A percentile compares a stretch with the other conserved stretches of the same genome.
phyloP scores from a whole-genome alignment of 1,284 basidiomycete genomes.

The Microstroma glucosiphilum region DNA sequence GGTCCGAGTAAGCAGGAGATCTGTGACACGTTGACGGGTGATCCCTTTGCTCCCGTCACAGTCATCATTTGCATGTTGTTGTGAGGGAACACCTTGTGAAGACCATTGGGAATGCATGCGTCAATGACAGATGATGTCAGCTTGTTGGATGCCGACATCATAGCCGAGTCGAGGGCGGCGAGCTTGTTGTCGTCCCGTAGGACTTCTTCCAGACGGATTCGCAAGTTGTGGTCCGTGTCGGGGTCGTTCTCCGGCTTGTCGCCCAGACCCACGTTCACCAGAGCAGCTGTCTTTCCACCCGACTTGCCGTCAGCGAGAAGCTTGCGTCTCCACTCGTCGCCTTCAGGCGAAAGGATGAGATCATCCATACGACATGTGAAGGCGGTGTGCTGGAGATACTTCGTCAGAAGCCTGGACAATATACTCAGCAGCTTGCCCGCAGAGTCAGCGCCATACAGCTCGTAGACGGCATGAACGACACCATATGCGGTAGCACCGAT shows the following conservation, averaged over 20 bases:
- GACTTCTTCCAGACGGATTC: conserved; percentile 71
- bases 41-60: conserved; percentile 94
- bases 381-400: conserved; percentile 90
- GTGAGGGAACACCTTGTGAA: conserved; percentile 71
- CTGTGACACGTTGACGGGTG: conserved; percentile 92
- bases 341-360: conserved; percentile 76
- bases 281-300: conserved; percentile 77
- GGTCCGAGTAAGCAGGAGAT: conserved; percentile 96
- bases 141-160: conserved; percentile 61
- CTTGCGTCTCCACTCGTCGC: conserved; percentile 66
- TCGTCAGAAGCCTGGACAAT: conserved; percentile 88
- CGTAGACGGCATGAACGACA: conserved; percentile 95
- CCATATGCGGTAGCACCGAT: conserved; percentile 95
- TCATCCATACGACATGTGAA: conserved; percentile 99
- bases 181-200: conserved; percentile 96
- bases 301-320: conserved; percentile 66
- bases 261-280: conserved; percentile 58
- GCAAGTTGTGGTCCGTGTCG: conserved; percentile 56
- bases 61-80: conserved; percentile 99
- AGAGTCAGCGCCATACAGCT: conserved; percentile 84
- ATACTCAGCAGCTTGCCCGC: conserved; percentile 90
- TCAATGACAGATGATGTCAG: conserved; percentile 68
- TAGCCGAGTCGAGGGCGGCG: conserved; percentile 85
- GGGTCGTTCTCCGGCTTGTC: conserved; percentile 25
- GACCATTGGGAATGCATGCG: conserved; percentile 78